Conservation (phyloP, 2,329 filamentous ascomycete species). For the Venturia aucupariae region DNA sequence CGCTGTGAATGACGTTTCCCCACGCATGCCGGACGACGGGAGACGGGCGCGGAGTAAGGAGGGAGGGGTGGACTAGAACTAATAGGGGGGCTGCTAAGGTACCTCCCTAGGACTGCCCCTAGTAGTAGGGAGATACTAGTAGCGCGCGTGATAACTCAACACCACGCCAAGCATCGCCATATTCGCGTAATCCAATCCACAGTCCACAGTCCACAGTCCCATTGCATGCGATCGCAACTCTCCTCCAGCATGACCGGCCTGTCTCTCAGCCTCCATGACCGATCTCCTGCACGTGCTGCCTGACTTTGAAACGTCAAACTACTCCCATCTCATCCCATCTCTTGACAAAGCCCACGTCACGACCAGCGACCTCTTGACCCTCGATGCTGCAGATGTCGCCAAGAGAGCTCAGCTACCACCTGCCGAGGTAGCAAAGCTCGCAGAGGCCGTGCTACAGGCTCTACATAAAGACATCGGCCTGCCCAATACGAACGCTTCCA, state of each 20-base stretch:
- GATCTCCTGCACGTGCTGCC: constrained; percentile 80
- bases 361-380: constrained; percentile 74
- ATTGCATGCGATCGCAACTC: too few species aligned
- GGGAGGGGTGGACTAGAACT: too few species aligned
- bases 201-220: too few species aligned
- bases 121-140: too few species aligned
- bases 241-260: constrained; percentile 5
- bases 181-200: background rate
- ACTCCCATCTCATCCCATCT: constrained; percentile 64
- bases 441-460: constrained; percentile 55
- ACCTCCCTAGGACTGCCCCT: too few species aligned
- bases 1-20: background rate
- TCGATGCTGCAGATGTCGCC: constrained; percentile 73
- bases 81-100: too few species aligned
- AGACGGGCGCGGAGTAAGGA: too few species aligned
- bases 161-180: constrained; percentile 3
- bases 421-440: constrained; percentile 67
- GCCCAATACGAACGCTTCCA: background rate
- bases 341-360: constrained; percentile 72
- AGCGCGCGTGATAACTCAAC: background rate
- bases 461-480: constrained; percentile 41
- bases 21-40: background rate
- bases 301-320: constrained; percentile 62
- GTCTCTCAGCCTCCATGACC: constrained; percentile 49
- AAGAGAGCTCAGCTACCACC: constrained; percentile 77